These are phyloP conservation scores for Abrus precatorius DNA, from an alignment of 306 rosid genomes.

Conservation along the genomic window DNA sequence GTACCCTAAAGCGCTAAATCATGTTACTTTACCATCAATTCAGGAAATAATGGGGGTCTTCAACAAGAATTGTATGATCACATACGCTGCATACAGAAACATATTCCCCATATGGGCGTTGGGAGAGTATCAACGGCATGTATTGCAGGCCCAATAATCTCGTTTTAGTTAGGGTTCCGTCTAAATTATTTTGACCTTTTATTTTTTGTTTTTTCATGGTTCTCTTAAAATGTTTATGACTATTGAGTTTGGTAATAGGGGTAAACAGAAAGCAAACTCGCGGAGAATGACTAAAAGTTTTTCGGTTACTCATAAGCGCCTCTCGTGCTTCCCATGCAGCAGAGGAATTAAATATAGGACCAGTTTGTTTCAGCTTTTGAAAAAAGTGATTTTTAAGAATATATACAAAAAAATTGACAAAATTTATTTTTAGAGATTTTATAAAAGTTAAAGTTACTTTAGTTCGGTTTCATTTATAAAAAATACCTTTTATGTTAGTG, in stretches of 20 bases:
- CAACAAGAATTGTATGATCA: constrained; percentile 87
- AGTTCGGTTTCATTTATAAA: too few species aligned
- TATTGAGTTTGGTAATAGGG: constrained; percentile 25
- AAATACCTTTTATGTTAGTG: too few species aligned
- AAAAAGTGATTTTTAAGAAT: too few species aligned
- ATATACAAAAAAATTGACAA: too few species aligned
- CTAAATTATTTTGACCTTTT: constrained; percentile 1
- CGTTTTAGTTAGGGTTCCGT: neutral
- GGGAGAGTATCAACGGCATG: constrained; percentile 73
- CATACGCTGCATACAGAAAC: constrained; percentile 83
- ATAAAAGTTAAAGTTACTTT: too few species aligned
- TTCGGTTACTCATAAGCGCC: neutral
- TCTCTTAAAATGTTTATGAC: constrained; percentile 11
- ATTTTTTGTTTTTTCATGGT: constrained; percentile 3
- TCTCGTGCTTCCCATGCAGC: constrained; percentile 31
- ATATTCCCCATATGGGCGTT: constrained; percentile 93
- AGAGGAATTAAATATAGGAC: constrained; percentile 1
- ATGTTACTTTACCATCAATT: constrained; percentile 22
- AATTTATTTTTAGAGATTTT: too few species aligned
- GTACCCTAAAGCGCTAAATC: constrained; percentile 1
- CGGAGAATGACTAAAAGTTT: neutral
- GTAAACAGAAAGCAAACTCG: constrained; percentile 12
- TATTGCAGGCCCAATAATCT: constrained; percentile 53
- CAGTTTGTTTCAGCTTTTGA: too few species aligned
- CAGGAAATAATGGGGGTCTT: constrained; percentile 95